Evolutionary conservation across 139 green algal genomes (phyloP), one percentile per base, ranked within the genome.

Genomic region (Micractinium sp.): DNA sequence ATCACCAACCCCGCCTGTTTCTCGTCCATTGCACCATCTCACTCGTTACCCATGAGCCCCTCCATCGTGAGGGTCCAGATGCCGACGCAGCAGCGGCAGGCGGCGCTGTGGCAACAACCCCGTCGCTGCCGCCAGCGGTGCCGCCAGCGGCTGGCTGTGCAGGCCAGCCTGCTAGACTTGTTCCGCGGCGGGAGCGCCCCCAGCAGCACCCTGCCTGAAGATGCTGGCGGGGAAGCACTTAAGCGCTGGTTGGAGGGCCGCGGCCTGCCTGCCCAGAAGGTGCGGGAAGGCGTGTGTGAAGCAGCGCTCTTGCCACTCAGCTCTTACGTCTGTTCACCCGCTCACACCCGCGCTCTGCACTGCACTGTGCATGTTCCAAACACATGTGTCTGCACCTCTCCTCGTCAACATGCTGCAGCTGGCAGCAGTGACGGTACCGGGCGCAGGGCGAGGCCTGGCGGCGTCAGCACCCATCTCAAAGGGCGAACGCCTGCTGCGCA

Each of bases 391-490:
- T 56, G 7, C 47, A 5, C 22, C 63, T 71, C 63, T 16, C 63
- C 63, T 71, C 63, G 2, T 23, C 14, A 23, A 2, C 63, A 25
- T 71, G 20, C 18, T 71, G 47, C 85, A 88, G 85, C 67, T 88
- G 41, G 33, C 69, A 22, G 85, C 47, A 18, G 69, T 39, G 12
- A 23, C n/a, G 1, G 33, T 91, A 1, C 74, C 89, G 13, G 85
- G 89, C 31, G n/a, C 92, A 23, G 95, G 93, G 18, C 91, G 95
- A 16, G 95, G 94, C 39, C 86, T 97, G 73, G 89, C 96, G 35
- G 92, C 93, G 33, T 71, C 29, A 18, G 29, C 82, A 16, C 39
- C 25, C 31, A 86, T 97, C 15, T 22, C 61, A 1, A 88, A 89
- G 38, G 92, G 90, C 1, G 80, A 96, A n/a, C 36, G 69, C 20